Percentiles rank a stretch among this genome's conserved stretches.
Conservation (phyloP, 306 rosid genomes). For the Inga leiocalycina region DNA sequence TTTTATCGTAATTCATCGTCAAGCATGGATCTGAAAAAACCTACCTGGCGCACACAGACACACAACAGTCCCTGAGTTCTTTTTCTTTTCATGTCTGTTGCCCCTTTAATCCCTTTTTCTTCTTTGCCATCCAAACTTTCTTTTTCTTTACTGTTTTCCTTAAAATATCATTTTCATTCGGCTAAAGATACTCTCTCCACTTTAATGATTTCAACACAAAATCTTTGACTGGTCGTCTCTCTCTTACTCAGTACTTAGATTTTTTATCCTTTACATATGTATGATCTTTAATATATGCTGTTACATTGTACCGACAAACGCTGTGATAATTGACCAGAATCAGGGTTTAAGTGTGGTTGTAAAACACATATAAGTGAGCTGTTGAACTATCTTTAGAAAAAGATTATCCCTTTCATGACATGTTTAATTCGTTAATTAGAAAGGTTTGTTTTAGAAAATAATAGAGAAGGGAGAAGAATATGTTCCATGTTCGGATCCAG, state of each 20-base stretch:
- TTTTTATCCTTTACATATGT: background rate
- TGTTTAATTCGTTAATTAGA: too few relatives aligned
- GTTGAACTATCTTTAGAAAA: background rate
- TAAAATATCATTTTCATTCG: constrained; percentile 88
- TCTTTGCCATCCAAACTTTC: constrained; percentile 55
- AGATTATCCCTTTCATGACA: background rate
- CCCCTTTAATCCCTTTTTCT: constrained; percentile 35
- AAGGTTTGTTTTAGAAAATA: too few relatives aligned
- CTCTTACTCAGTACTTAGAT: background rate
- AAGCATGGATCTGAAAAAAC: constrained; percentile 42
- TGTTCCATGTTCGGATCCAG: too few relatives aligned
- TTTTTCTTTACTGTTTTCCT: constrained; percentile 67
- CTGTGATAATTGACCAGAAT: background rate
- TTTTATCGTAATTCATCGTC: constrained; percentile 56
- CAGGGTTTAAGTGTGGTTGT: background rate
- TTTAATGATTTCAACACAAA: constrained; percentile 73
- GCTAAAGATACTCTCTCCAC: constrained; percentile 58
- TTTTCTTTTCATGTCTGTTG: constrained; percentile 52
- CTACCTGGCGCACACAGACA: constrained; percentile 59
- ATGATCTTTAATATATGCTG: background rate
- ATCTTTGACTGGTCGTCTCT: constrained; percentile 74
- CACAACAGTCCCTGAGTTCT: constrained; percentile 46
- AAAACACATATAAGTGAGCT: background rate
- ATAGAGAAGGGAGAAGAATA: too few relatives aligned
- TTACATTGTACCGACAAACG: background rate